Evolutionary conservation across 2,329 filamentous ascomycete species (phyloP), one percentile per base, ranked within the genome.

Genomic region (Trichoderma sp.): DNA sequence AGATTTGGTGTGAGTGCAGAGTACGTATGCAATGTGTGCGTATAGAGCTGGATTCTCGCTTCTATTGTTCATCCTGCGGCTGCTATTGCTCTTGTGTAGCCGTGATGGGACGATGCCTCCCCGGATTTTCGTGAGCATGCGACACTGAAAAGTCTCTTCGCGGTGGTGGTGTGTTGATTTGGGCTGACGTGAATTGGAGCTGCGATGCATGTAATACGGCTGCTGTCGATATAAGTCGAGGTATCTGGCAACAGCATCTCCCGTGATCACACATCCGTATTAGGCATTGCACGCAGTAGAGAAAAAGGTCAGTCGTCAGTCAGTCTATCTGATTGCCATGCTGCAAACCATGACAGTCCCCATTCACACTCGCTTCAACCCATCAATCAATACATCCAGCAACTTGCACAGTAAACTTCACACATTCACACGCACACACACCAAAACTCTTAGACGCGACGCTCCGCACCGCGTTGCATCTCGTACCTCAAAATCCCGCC

Each of bases 401-500:
- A 40, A 19, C 37, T 6, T 19, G 14, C 5, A 47, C 40, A 47
- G 19, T 11, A 49, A 43, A n/a, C 47, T 24, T 24, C 47, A 24
- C 19, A 14, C 33, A 35, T 35, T 4, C 33, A 35, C 33, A 35
- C 33, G 11, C 47, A 49, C 43, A 49, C 47, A 47, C 43, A 49
- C 47, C 47, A 49, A 24, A 21, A 24, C 3, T 43, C 40, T 19
- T 13, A 24, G 21, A 16, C 47, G 47, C 47, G 47, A 49, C 47
- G 47, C 47, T 49, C 47, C 47, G 47, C 43, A 47, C 47, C 47
- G 43, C 43, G 19, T 13, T 49, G 47, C 62, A 65, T 57, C 52
- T 33, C 52, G 62, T 65, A 31, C 37, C 62, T 65, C 52, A 47
- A 47, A 47, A 57, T 58, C 37, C 37, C 52, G 63, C 53, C 63